Conservation (phyloP, 176 grass and related monocot genomes). For the Carex myosuroides region DNA sequence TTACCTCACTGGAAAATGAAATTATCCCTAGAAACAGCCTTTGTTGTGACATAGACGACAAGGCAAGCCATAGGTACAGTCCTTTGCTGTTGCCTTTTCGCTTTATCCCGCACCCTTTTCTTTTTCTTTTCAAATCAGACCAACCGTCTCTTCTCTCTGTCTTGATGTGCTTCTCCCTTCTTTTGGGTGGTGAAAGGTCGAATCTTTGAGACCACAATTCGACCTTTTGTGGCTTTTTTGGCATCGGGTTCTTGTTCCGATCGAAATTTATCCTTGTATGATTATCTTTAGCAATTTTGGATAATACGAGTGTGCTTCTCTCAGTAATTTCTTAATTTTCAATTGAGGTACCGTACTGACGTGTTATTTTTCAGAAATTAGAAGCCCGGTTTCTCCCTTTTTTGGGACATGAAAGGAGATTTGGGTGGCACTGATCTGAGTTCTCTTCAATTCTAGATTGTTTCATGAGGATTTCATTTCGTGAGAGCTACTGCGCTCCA, state of each 20-base stretch:
- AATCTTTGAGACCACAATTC: slow-evolving; percentile 7
- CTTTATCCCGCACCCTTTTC: neutral
- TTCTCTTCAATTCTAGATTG: slow-evolving; percentile 20
- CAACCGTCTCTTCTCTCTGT: neutral
- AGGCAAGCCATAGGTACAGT: slow-evolving; percentile 10
- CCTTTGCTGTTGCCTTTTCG: slow-evolving; percentile 4
- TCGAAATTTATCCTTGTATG: neutral
- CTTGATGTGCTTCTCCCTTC: neutral
- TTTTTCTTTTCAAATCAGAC: slow-evolving; percentile 14
- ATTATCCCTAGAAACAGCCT: neutral
- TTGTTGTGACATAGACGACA: slow-evolving; percentile 15
- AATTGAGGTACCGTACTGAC: neutral
- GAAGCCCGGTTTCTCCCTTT: neutral
- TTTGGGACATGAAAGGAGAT: slow-evolving; percentile 8
- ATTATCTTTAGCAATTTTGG: neutral
- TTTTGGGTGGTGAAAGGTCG: neutral
- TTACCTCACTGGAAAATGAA: neutral
- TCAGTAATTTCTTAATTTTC: neutral
- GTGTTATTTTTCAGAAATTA: slow-evolving; percentile 18
- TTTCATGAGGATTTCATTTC: slow-evolving; percentile 79
- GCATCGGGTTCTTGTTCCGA: neutral
- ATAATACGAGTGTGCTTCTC: neutral
- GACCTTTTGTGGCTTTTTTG: neutral
- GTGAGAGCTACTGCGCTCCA: slow-evolving; percentile 52
- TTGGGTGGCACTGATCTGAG: slow-evolving; percentile 22